Conservation (phyloP, 495 filamentous ascomycete genomes). For the Annulohypoxylon stygium region DNA sequence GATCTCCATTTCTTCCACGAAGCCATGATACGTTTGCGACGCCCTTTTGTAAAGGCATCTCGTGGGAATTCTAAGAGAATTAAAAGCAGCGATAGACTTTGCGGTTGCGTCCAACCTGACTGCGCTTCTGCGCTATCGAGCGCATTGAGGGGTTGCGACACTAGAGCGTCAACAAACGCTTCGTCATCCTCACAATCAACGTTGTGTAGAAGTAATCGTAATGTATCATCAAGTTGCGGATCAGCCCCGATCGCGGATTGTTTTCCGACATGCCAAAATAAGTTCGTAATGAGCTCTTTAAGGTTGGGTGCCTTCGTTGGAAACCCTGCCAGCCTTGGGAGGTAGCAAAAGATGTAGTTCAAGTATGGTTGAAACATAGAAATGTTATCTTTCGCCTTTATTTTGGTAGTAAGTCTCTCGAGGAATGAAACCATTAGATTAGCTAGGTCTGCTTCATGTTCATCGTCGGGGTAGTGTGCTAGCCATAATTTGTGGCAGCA, state of each 20-base stretch:
- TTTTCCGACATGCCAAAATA: slow-evolving; percentile 43
- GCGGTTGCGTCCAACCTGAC: slow-evolving; percentile 45
- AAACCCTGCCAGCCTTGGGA: slow-evolving; percentile 44
- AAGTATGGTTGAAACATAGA: slow-evolving; percentile 35
- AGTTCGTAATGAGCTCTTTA: slow-evolving; percentile 39
- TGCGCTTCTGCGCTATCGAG: slow-evolving; percentile 40
- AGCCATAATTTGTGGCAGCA: slow-evolving; percentile 57
- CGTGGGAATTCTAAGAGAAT: slow-evolving; percentile 38
- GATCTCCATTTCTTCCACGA: slow-evolving; percentile 50
- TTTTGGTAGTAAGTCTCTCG: slow-evolving; percentile 45
- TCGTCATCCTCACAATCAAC: slow-evolving; percentile 48
- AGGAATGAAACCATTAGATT: slow-evolving; percentile 52
- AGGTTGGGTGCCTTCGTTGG: slow-evolving; percentile 33
- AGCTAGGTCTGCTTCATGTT: slow-evolving; percentile 51
- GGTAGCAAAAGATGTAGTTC: slow-evolving; percentile 44
- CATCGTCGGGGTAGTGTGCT: slow-evolving; percentile 53
- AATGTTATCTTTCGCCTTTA: slow-evolving; percentile 26
- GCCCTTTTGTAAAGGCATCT: slow-evolving; percentile 50
- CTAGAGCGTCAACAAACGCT: slow-evolving; percentile 46
- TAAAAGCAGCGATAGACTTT: slow-evolving; percentile 33
- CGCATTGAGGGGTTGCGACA: slow-evolving; percentile 41
- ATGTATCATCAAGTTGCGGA: slow-evolving; percentile 6
- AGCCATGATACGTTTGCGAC: slow-evolving; percentile 56
- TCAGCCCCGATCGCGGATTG: slow-evolving; percentile 10
- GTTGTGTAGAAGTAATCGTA: slow-evolving; percentile 45